Conservation (phyloP, 768 basidiomycete species). For the Fomitopsis serialis region DNA sequence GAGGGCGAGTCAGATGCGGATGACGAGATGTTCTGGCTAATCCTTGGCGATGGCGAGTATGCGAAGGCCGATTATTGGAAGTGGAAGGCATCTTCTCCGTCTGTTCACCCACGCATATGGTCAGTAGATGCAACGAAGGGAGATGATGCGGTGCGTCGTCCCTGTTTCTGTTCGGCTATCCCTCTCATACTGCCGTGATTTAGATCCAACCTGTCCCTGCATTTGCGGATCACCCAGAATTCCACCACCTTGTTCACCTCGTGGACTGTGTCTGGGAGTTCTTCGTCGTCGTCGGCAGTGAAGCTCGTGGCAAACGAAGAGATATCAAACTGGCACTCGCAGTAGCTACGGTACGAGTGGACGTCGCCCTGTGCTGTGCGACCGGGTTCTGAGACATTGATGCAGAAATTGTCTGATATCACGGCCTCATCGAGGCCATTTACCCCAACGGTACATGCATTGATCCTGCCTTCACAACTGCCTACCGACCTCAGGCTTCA, state of each 20-base stretch:
- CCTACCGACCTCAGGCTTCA: slow-evolving; percentile 65
- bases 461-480: slow-evolving; percentile 69
- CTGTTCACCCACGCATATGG: slow-evolving; percentile 53
- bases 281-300: slow-evolving; percentile 65
- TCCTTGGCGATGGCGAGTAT: slow-evolving; percentile 70
- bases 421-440: slow-evolving; percentile 59
- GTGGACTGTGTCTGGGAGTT: slow-evolving; percentile 78
- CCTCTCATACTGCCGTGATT: background rate
- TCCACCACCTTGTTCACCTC: slow-evolving; percentile 51
- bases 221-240: slow-evolving; percentile 32
- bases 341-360: slow-evolving; percentile 44
- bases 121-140: slow-evolving; percentile 37
- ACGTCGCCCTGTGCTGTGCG: background rate
- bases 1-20: slow-evolving; percentile 58
- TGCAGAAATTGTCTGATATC: slow-evolving; percentile 47
- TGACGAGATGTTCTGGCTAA: slow-evolving; percentile 85
- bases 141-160: slow-evolving; percentile 35
- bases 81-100: slow-evolving; percentile 47
- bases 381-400: background rate
- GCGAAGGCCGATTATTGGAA: slow-evolving; percentile 81
- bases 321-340: slow-evolving; percentile 61
- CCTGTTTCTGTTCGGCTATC: background rate
- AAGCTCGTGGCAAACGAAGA: slow-evolving; percentile 53
- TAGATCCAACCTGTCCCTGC: slow-evolving; percentile 18
- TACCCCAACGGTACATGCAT: slow-evolving; percentile 64